Evolutionary conservation across 371 early-diverging fungal species (phyloP).

Genomic region (Mucor lusitanicus): DNA sequence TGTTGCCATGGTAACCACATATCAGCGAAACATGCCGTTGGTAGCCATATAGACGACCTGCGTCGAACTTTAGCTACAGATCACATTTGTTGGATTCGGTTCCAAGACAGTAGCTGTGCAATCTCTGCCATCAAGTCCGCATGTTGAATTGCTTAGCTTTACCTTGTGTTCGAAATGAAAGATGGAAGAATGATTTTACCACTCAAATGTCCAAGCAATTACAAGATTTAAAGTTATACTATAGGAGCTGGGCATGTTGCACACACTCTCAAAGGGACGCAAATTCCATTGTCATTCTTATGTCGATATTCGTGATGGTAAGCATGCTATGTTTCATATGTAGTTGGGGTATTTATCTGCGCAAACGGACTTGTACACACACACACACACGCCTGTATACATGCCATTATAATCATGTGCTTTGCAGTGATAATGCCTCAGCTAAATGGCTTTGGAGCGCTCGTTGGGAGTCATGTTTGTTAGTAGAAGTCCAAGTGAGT

Average conservation of each 20-base stretch:
- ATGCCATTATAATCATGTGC: not conserved
- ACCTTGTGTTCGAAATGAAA: not conserved
- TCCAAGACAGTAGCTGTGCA: not conserved
- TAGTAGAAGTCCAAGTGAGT: not conserved
- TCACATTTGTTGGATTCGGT: no score
- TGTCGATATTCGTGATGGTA: not conserved
- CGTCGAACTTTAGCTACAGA: no score
- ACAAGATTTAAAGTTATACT: not conserved
- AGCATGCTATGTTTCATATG: not conserved
- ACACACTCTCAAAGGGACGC: not conserved
- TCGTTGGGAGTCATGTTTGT: not conserved
- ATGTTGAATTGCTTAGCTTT: not conserved
- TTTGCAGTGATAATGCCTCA: not conserved
- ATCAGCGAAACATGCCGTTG: no score
- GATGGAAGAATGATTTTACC: not conserved
- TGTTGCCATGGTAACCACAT: no score
- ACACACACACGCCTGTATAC: no score
- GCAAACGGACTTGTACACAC: no score
- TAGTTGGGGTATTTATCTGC: not conserved
- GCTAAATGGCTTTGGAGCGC: not conserved
- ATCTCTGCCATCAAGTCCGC: not conserved
- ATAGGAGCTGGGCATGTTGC: not conserved
- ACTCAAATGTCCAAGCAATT: not conserved
- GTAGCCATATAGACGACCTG: no score
- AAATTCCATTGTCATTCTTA: not conserved